A percentile compares a stretch with the other conserved stretches of the same genome.
Evolutionary conservation across 345 rosid genomes (phyloP).

Genomic region (Bruguiera parviflora): DNA sequence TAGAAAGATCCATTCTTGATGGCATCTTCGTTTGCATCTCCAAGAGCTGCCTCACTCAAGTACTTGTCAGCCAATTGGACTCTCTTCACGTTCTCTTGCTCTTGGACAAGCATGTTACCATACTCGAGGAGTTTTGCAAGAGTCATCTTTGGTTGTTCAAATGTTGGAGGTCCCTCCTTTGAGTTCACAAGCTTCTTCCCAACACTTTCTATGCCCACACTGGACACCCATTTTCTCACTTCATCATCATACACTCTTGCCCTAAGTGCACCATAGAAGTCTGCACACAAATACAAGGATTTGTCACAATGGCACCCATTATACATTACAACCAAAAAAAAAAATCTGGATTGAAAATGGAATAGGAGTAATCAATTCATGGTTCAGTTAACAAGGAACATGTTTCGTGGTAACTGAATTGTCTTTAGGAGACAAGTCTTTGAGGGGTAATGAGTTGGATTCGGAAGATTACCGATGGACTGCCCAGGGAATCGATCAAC

Average conservation of each 20-base stretch:
- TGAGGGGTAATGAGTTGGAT: neutral
- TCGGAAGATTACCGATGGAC: slow-evolving; percentile 41
- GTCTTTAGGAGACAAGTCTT: neutral
- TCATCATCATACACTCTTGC: slow-evolving; percentile 60
- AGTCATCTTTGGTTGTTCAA: slow-evolving; percentile 51
- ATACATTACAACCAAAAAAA: too few relatives aligned
- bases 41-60: slow-evolving; percentile 52
- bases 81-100: slow-evolving; percentile 59
- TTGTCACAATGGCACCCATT: too few relatives aligned
- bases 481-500: slow-evolving; percentile 56
- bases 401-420: neutral
- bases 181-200: slow-evolving; percentile 51
- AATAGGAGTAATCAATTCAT: too few relatives aligned
- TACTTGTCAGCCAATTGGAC: slow-evolving; percentile 49
- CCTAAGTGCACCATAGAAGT: slow-evolving; percentile 53
- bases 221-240: slow-evolving; percentile 47
- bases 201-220: slow-evolving; percentile 38
- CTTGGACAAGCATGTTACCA: slow-evolving; percentile 50
- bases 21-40: slow-evolving; percentile 49
- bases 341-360: too few relatives aligned
- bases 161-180: slow-evolving; percentile 49
- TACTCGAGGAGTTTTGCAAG: slow-evolving; percentile 40
- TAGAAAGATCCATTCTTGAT: slow-evolving; percentile 34
- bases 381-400: too few relatives aligned
- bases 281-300: slow-evolving; percentile 15